These are phyloP conservation scores for Coniochaeta hoffmannii DNA, from an alignment of 2,329 filamentous ascomycete genomes.

Conservation along the genomic window DNA sequence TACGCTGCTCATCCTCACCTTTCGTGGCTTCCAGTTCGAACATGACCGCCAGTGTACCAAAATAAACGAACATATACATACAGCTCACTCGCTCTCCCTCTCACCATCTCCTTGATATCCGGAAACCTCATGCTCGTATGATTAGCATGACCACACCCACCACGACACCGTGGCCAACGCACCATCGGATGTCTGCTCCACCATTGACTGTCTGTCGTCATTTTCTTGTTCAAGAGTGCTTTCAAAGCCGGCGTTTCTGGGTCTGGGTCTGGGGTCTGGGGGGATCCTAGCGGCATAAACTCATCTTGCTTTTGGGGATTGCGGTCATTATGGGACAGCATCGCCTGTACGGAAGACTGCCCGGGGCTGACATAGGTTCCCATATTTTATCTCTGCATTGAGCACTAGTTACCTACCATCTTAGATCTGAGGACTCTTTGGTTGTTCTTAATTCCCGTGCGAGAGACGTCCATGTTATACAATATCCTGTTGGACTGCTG, in stretches of 20 bases:
- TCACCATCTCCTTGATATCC: neutral
- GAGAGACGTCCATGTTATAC: neutral
- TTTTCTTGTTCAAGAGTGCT: neutral
- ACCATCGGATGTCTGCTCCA: neutral
- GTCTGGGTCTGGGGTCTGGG: neutral
- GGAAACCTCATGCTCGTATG: neutral
- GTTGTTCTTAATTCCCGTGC: constrained; percentile 10
- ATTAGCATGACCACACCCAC: neutral
- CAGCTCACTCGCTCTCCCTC: neutral
- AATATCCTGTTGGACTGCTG: neutral
- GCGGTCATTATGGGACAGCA: neutral
- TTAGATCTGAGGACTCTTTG: constrained; percentile 9
- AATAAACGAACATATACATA: neutral
- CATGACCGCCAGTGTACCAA: neutral
- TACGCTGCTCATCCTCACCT: neutral
- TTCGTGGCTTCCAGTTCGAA: neutral
- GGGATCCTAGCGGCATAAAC: too few relatives aligned
- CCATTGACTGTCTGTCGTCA: neutral
- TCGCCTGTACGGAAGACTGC: neutral
- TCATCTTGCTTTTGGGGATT: neutral
- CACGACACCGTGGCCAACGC: neutral
- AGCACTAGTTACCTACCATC: neutral
- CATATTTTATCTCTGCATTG: neutral
- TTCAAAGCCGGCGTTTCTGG: neutral
- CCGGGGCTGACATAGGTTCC: neutral